Evolutionary conservation across 177 flowering plant genomes (phyloP).

Genomic region (Vitis hybrid): DNA sequence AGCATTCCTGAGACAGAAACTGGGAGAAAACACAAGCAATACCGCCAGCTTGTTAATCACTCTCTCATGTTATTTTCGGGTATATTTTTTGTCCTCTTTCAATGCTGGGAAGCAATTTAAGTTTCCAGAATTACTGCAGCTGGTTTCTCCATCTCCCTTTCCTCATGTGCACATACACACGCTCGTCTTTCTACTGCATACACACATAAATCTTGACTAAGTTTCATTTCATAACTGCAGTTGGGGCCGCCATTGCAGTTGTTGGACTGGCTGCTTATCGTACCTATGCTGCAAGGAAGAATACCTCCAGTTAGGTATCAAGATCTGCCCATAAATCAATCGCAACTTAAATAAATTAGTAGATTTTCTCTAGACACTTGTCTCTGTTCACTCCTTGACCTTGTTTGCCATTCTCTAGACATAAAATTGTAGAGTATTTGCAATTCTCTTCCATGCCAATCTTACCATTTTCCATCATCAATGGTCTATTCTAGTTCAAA

Average conservation of each 20-base stretch:
- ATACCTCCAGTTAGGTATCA: slow-evolving; percentile 27
- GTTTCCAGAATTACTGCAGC: neutral
- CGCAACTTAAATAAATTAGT: too few species aligned
- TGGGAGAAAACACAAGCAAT: slow-evolving; percentile 42
- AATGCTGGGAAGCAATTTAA: too few species aligned
- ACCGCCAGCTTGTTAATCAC: slow-evolving; percentile 36
- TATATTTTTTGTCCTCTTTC: slow-evolving; percentile 12
- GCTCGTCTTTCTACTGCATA: neutral
- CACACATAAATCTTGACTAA: neutral
- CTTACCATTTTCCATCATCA: too few species aligned
- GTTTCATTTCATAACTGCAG: slow-evolving; percentile 23
- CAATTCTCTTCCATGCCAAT: too few species aligned
- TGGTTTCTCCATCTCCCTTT: neutral
- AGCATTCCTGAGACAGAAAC: slow-evolving; percentile 57
- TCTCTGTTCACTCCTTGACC: too few species aligned
- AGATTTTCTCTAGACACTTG: too few species aligned
- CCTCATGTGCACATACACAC: too few species aligned
- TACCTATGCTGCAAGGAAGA: slow-evolving; percentile 49
- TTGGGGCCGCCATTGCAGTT: slow-evolving; percentile 48
- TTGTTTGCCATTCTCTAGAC: too few species aligned
- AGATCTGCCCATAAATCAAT: neutral
- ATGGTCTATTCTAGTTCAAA: too few species aligned
- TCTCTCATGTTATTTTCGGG: slow-evolving; percentile 50
- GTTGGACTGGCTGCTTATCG: slow-evolving; percentile 59
- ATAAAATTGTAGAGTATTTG: too few species aligned